A percentile compares a stretch with the other conserved stretches of the same genome.
Evolutionary conservation across 192 early-diverging fungal species (phyloP).

Genomic region (Geranomyces michiganensis): DNA sequence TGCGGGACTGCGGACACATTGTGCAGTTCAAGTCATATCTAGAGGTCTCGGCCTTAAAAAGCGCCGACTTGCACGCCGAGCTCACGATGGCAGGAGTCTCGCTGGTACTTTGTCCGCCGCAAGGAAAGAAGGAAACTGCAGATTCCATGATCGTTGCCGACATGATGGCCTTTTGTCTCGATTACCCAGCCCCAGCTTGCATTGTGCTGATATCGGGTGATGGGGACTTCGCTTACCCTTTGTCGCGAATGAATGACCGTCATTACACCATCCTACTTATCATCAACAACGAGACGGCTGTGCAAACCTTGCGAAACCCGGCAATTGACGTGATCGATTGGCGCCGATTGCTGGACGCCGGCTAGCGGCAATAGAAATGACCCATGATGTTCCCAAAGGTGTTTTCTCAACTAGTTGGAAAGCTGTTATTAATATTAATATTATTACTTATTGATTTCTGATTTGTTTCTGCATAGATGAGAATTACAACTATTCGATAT

Average conservation of each 20-base stretch:
- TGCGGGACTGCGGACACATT: slow-evolving; percentile 6
- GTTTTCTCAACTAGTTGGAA: too few relatives aligned
- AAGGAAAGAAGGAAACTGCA: slow-evolving; percentile 20
- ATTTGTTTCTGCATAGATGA: too few relatives aligned
- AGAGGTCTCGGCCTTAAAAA: not conserved
- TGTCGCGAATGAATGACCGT: slow-evolving; percentile 9
- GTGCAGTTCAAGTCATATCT: slow-evolving; percentile 20
- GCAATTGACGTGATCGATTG: slow-evolving; percentile 9
- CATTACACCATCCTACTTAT: slow-evolving; percentile 19
- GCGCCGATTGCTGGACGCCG: not conserved
- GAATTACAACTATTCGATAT: too few relatives aligned
- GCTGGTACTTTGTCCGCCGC: slow-evolving; percentile 18
- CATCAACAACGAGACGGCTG: slow-evolving; percentile 10
- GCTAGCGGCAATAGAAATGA: too few relatives aligned
- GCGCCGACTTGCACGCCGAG: slow-evolving; percentile 7
- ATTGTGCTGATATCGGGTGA: slow-evolving; percentile 30
- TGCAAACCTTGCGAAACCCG: not conserved
- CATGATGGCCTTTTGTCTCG: slow-evolving; percentile 24
- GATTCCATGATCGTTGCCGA: slow-evolving; percentile 24
- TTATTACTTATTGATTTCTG: too few relatives aligned
- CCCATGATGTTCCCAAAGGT: too few relatives aligned
- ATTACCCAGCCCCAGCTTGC: slow-evolving; percentile 10
- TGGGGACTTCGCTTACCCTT: slow-evolving; percentile 13
- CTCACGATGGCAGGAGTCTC: slow-evolving; percentile 13
- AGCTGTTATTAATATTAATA: too few relatives aligned